Conservation (phyloP, 345 rosid species). For the Mangifera indica region DNA sequence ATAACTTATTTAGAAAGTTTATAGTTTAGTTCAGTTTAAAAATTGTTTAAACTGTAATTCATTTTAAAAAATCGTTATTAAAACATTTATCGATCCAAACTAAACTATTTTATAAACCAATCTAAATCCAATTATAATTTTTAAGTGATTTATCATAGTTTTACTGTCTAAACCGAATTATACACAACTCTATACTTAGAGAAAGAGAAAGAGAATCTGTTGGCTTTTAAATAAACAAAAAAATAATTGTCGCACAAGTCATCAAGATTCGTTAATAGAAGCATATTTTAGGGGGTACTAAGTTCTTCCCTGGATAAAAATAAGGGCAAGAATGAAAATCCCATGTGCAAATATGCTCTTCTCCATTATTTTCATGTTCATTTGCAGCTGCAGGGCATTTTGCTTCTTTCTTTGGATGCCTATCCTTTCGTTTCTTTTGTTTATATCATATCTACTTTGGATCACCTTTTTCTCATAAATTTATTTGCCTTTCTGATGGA, state of each 20-base stretch:
- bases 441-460: slow-evolving; percentile 17
- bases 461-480: slow-evolving; percentile 28
- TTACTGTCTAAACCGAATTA: no score
- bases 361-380: slow-evolving; percentile 18
- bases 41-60: no score
- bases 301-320: slow-evolving; percentile 15
- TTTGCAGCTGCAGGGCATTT: neutral
- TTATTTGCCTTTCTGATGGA: slow-evolving; percentile 27
- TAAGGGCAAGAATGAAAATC: slow-evolving; percentile 16
- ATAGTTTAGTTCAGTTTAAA: no score
- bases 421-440: slow-evolving; percentile 9
- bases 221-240: neutral
- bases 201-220: slow-evolving; percentile 14
- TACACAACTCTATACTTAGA: no score
- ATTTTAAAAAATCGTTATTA: no score
- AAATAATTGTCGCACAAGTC: slow-evolving; percentile 16
- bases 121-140: no score
- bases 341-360: slow-evolving; percentile 33
- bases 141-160: no score
- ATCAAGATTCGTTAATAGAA: slow-evolving; percentile 16
- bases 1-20: no score
- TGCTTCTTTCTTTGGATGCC: slow-evolving; percentile 34
- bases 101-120: no score
- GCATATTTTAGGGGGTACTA: slow-evolving; percentile 27
- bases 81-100: no score